phyloP scores from a whole-genome alignment of 805 yeast genomes.

The Candida dajiaensis region DNA sequence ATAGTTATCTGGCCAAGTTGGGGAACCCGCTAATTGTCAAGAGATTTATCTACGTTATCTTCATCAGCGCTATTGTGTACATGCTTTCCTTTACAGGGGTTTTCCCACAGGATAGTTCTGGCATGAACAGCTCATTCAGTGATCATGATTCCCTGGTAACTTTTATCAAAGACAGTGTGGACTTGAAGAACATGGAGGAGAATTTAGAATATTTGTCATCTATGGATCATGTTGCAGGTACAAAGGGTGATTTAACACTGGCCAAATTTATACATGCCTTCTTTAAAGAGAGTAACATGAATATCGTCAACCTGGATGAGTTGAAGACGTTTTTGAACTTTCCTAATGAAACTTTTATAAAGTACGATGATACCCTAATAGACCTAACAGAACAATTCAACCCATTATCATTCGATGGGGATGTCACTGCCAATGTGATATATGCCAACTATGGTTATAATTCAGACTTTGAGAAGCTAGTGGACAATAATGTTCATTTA shows the following conservation, averaged over 20 bases:
- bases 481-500: conserved; percentile 31
- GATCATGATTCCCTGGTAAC: conserved; percentile 48
- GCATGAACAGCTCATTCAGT: conserved; percentile 52
- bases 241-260: conserved; percentile 75
- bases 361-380: conserved; percentile 22
- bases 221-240: conserved; percentile 78
- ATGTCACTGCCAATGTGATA: conserved; percentile 44
- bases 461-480: conserved; percentile 44
- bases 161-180: conserved; percentile 47
- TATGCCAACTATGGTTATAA: conserved; percentile 64
- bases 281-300: conserved; percentile 53
- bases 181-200: conserved; percentile 32
- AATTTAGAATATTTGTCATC: conserved; percentile 24
- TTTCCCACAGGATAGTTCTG: conserved; percentile 36
- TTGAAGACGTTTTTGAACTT: conserved; percentile 58
- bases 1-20: conserved; percentile 50
- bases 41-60: conserved; percentile 63
- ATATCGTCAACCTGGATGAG: conserved; percentile 42
- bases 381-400: conserved; percentile 46
- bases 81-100: conserved; percentile 52
- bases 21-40: conserved; percentile 86
- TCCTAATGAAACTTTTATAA: conserved; percentile 38
- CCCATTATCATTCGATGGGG: conserved; percentile 61
- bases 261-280: conserved; percentile 59
- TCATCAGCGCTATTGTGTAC: conserved; percentile 55